Evolutionary conservation across 345 rosid species (phyloP), one percentile per base, ranked within the genome.

Genomic region (Brassica cretica): DNA sequence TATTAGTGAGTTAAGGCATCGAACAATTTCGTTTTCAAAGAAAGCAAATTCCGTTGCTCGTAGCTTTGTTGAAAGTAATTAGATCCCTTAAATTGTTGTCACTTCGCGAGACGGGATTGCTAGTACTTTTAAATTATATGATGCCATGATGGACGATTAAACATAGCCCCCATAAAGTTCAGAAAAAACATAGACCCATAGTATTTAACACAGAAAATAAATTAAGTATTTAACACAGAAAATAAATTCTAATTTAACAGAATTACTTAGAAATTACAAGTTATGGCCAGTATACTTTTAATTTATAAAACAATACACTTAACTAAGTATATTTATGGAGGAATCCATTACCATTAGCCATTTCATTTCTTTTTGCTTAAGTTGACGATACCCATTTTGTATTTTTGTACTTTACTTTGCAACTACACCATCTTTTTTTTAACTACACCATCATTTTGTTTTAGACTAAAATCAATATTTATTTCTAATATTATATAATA

Each of bases 11-110:
- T 53, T 35, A 33, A 39, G 46, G 79, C 76, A 80, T 75, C 82
- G 72, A 75, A 80, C 75, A 74, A 33, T 61, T 78, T 61, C 19
- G n/a, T 32, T 51, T 68, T 39, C 30, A 29, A 15, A 56, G 58
- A 80, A 85, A 16, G 80, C 71, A 82, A 86, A 83, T 85, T 83
- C 88, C 53, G 12, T 70, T 84, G 81, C 84, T 84, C 71, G 73
- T 83, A 79, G 85, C 88, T 86, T 89, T 84, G 62, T 62, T 85
- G 84, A 80, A 87, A 85, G 77, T 80, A 77, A 25, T 70, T 82
- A 66, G 61, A 82, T 84, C 87, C 87, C 74, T 73, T 80, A 82
- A 62, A 68, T 82, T 81, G 66, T 85, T 81, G 78, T 83, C 81
- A 74, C 63, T 16, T 83, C 65, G 46, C 67, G 82, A 51, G 19